Base-by-base conservation (phyloP, 2,329 filamentous ascomycete species). In the Zarea fungicola region DNA sequence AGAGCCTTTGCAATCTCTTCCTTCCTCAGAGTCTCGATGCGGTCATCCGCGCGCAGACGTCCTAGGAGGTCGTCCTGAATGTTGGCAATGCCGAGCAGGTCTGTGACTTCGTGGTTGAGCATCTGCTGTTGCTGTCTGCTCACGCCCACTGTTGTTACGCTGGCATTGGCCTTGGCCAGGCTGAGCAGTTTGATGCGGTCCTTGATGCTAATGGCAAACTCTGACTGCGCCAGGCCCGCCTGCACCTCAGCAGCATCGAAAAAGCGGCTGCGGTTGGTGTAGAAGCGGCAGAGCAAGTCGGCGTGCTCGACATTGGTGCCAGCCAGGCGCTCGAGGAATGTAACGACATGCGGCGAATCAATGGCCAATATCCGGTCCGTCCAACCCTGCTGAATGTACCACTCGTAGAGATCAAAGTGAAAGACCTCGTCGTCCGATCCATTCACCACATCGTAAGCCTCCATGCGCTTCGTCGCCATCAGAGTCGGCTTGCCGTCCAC, bases 341-440 rank as follows among this genome's bases (percentile, higher is more conserved):
- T 87, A 35, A 95, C 79, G 22, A 97, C 89, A 59, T 90, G 91
- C 0, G 85, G 81, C 5, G 91, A 95, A 50, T 91, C 81, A 44
- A 93, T 89, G 29, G 85, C 83, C 28, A 99, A 79, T 23, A 99
- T 78, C 13, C 90, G 85, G 54, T 96, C 89, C 9, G 82, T 86
- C 83, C 88, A 91, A 16, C 87, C 85, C 63, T 91, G 84, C 47
- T 78, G 70, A 56, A 97, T 83, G 66, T 99, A 99, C 92, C 93
- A 99, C 60, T 96, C 91, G 64, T 96, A 99, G n/a, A 99, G 76
- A 59, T 89, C 89, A 53, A 89, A 95, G 64, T 97, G 86, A 72
- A 99, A 99, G 5, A 96, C 87, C 61, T 96, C 89, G 57, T 99
- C 93, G 13, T 85, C 80, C 0, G 92, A 95, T 51, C 79, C 80